A percentile compares a stretch with the other conserved stretches of the same genome.
These are phyloP conservation scores for Austroboletus rostrupii DNA, from an alignment of 1,284 basidiomycete species.

Conservation along the genomic window DNA sequence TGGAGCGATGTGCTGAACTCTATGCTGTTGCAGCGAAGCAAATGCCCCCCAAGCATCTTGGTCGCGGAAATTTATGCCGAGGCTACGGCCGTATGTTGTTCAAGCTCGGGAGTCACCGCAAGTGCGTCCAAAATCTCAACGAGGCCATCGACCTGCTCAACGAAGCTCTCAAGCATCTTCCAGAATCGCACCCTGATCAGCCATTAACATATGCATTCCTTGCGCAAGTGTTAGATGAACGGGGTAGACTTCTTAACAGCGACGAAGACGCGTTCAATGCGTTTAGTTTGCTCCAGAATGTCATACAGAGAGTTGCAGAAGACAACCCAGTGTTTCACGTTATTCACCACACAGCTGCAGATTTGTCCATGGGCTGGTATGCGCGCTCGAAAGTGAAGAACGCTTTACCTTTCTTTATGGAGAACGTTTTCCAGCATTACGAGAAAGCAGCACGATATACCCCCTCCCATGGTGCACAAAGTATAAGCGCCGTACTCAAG, in stretches of 20 bases:
- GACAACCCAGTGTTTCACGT: background rate
- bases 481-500: constrained; percentile 8
- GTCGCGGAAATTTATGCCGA: constrained; percentile 7
- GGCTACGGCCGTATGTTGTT: constrained; percentile 12
- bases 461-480: constrained; percentile 1
- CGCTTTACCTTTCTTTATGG: constrained; percentile 4
- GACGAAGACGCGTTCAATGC: constrained; percentile 1
- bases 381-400: background rate
- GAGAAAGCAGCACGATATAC: constrained; percentile 10
- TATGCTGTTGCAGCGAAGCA: constrained; percentile 10
- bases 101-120: constrained; percentile 2
- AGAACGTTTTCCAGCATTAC: constrained; percentile 14
- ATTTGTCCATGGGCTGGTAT: constrained; percentile 1
- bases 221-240: constrained; percentile 3
- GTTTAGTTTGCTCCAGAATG: background rate
- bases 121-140: constrained; percentile 6
- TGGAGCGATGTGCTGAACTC: constrained; percentile 10
- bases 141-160: constrained; percentile 12
- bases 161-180: constrained; percentile 9
- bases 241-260: background rate
- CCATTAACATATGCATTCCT: background rate
- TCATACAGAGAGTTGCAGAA: constrained; percentile 7
- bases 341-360: constrained; percentile 2
- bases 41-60: constrained; percentile 14
- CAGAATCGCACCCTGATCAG: constrained; percentile 13